These are phyloP conservation scores for Allium sativum DNA, from an alignment of 106 monocot genomes.

Conservation along the genomic window DNA sequence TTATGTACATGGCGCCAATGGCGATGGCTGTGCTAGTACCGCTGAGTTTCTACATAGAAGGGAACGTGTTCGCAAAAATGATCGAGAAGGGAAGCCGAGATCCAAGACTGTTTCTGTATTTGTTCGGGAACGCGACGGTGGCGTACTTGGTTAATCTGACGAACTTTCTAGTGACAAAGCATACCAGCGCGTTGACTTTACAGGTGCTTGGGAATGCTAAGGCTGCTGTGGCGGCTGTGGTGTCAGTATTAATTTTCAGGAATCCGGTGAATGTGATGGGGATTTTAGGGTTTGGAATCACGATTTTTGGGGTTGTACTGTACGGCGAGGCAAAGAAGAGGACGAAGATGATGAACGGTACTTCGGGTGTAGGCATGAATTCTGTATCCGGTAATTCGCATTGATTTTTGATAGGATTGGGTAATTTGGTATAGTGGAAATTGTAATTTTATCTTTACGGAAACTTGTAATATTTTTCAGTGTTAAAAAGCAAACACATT, in stretches of 20 bases:
- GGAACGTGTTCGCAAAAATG: constrained; percentile 11
- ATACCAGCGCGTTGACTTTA: constrained; percentile 31
- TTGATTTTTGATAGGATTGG: not conserved
- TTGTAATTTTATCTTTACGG: no score
- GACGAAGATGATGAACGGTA: not conserved
- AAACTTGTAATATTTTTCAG: no score
- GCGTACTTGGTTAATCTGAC: constrained; percentile 34
- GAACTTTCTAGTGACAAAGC: constrained; percentile 38
- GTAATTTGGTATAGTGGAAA: no score
- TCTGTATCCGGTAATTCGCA: not conserved
- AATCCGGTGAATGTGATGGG: constrained; percentile 37
- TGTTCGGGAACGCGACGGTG: constrained; percentile 26
- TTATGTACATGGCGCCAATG: constrained; percentile 36
- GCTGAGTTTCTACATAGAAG: constrained; percentile 16
- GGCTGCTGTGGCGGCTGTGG: constrained; percentile 33
- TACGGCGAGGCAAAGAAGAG: constrained; percentile 41
- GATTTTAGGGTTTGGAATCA: constrained; percentile 26
- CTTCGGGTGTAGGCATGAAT: not conserved
- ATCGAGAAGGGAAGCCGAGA: constrained; percentile 6
- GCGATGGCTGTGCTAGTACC: constrained; percentile 23
- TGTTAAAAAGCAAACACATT: no score
- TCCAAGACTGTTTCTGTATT: constrained; percentile 14
- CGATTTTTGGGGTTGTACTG: constrained; percentile 23
- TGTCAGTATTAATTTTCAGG: constrained; percentile 30
- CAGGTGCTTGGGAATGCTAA: constrained; percentile 40